Conservation (phyloP, 352 stramenopile genomes). For the Thraustochytrium sp. region DNA sequence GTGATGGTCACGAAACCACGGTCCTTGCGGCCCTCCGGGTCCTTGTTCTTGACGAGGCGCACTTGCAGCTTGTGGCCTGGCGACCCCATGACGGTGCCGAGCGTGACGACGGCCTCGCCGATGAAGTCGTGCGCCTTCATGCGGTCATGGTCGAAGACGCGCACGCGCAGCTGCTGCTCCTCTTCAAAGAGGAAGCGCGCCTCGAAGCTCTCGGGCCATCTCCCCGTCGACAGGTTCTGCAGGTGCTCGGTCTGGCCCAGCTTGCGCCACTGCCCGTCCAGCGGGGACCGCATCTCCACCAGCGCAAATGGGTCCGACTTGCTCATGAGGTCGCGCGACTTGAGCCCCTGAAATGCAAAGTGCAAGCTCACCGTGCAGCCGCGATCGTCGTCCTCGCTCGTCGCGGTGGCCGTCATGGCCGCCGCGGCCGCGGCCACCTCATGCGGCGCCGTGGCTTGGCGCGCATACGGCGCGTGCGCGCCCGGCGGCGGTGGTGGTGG, state of each 20-base stretch:
- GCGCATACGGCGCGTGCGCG: no score
- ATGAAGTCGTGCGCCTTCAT: slow-evolving; percentile 22
- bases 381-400: neutral
- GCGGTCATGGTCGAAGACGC: slow-evolving; percentile 26
- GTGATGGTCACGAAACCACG: neutral
- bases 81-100: neutral
- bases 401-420: no score
- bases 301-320: slow-evolving; percentile 40
- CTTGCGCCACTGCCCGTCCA: neutral
- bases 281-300: neutral
- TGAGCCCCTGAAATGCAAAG: neutral
- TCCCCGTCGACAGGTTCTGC: neutral
- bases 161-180: neutral
- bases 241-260: neutral
- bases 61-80: neutral
- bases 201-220: neutral
- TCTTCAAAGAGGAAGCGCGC: slow-evolving; percentile 25
- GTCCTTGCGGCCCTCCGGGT: neutral
- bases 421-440: no score
- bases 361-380: slow-evolving; percentile 36
- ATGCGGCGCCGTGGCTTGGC: no score
- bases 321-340: slow-evolving; percentile 7
- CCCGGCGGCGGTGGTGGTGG: no score
- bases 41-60: neutral
- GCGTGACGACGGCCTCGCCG: neutral